Evolutionary conservation across 2,329 filamentous ascomycete species (phyloP).

Genomic region (Furcasterigmium sp.): DNA sequence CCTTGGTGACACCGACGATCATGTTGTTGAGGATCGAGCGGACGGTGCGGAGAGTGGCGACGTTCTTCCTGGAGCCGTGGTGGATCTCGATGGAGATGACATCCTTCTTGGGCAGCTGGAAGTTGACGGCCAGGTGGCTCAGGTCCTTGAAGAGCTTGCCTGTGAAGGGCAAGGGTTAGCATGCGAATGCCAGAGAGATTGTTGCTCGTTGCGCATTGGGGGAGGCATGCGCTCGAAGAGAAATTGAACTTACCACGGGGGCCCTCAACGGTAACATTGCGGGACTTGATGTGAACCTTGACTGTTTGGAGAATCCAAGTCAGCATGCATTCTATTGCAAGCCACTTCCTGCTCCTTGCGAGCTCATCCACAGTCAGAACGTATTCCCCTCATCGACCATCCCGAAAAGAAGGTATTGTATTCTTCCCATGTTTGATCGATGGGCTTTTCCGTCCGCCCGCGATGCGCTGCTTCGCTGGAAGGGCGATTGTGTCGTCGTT

Average conservation of each 20-base stretch:
- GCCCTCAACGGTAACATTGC: slow-evolving; percentile 94
- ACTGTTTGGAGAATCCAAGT: slow-evolving; percentile 55
- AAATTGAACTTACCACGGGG: slow-evolving; percentile 68
- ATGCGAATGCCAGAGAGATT: neutral
- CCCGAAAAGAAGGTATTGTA: slow-evolving; percentile 6
- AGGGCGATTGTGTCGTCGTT: slow-evolving; percentile 8
- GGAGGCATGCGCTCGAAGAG: too few relatives aligned
- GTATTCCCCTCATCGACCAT: slow-evolving; percentile 8
- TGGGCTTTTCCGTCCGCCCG: slow-evolving; percentile 2
- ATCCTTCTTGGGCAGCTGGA: slow-evolving; percentile 80
- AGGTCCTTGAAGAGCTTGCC: slow-evolving; percentile 97
- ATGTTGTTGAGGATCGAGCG: slow-evolving; percentile 98
- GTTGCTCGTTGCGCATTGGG: too few relatives aligned
- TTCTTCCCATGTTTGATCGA: slow-evolving; percentile 4
- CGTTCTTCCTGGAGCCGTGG: slow-evolving; percentile 96
- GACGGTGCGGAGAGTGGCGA: slow-evolving; percentile 96
- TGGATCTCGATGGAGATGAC: slow-evolving; percentile 96
- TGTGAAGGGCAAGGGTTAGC: slow-evolving; percentile 25
- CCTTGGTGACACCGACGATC: slow-evolving; percentile 96
- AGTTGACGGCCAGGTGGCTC: slow-evolving; percentile 93
- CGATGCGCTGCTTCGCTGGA: neutral
- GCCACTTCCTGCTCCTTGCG: slow-evolving; percentile 16
- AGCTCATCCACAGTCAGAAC: slow-evolving; percentile 16
- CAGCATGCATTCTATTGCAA: slow-evolving; percentile 22
- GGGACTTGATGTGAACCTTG: slow-evolving; percentile 96